Evolutionary conservation across 768 basidiomycete genomes (phyloP), one percentile per base, ranked within the genome.

Genomic region (Suillus subaureus): DNA sequence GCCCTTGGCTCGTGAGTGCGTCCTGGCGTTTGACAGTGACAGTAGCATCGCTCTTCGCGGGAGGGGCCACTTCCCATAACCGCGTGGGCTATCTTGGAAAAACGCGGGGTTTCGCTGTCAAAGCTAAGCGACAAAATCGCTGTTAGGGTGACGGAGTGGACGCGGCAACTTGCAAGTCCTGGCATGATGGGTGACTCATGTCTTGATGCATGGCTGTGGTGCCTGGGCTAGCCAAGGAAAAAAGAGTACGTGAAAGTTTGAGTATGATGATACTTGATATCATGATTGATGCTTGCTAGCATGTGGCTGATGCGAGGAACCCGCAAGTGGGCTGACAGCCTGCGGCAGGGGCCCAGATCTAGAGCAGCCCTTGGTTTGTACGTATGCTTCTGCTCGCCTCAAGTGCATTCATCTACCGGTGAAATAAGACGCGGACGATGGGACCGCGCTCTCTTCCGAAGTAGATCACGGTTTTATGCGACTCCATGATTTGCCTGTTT

Each of bases 61-160:
- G 58, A 60, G 58, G 11, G 57, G 11, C 31, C 23, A 60, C 4
- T 40, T 60, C 18, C 57, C 39, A 40, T 12, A 26, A 6, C 58
- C 58, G 58, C 58, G 39, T 60, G 58, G 39, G 4, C 12, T 4
- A 37, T 39, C 23, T 26, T 39, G 23, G 11, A 21, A 12, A 42
- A 60, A 42, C 58, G 58, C 58, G 58, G 58, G 40, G 58, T 60
- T 42, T 60, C 2, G n/a, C 40, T 42, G 57, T 40, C 39, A 58
- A 42, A 12, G 3, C 11, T 3, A 42, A 60, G 58, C 58, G 42
- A 42, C 16, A 26, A 28, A 40, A 40, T 58, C 39, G 37, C 57
- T 39, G 57, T 28, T 28, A 12, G 28, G 18, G 18, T 35, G 21
- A n/a, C n/a, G n/a, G n/a, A 33, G 33, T 33, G 6, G 33, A 33